Evolutionary conservation across 106 monocot genomes (phyloP).

Genomic region (Vanilla planifolia): DNA sequence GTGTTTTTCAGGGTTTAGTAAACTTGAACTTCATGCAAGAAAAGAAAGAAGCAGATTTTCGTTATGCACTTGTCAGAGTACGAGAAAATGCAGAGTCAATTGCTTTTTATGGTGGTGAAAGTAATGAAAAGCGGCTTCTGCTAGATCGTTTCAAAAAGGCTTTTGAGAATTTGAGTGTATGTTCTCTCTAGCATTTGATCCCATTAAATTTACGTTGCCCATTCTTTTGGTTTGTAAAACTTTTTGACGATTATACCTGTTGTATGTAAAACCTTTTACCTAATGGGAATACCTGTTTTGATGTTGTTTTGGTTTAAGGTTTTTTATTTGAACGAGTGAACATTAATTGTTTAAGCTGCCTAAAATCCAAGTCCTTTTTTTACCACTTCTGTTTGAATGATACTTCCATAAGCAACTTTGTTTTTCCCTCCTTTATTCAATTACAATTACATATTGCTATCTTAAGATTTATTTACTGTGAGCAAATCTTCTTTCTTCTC

Average conservation of each 20-base stretch:
- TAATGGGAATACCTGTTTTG: neutral
- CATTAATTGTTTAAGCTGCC: no score
- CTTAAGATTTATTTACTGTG: no score
- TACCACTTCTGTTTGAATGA: no score
- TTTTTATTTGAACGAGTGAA: neutral
- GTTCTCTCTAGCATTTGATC: conserved; percentile 11
- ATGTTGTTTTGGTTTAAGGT: neutral
- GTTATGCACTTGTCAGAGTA: conserved; percentile 86
- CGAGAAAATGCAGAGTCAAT: conserved; percentile 99
- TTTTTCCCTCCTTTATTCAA: no score
- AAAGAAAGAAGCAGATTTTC: conserved; percentile 99
- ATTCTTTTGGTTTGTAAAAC: neutral
- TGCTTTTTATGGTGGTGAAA: conserved; percentile 97
- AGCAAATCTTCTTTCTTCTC: no score
- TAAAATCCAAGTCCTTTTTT: no score
- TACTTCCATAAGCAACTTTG: no score
- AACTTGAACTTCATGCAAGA: conserved; percentile 98
- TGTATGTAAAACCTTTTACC: neutral
- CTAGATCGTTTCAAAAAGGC: conserved; percentile 51
- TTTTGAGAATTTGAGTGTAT: conserved; percentile 65
- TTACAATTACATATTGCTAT: no score
- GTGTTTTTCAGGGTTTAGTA: conserved; percentile 68
- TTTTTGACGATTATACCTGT: neutral
- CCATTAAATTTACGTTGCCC: neutral
- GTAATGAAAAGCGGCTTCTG: conserved; percentile 75